phyloP scores from a whole-genome alignment of 1,139 yeast species.

The Lipomyces yarrowii region DNA sequence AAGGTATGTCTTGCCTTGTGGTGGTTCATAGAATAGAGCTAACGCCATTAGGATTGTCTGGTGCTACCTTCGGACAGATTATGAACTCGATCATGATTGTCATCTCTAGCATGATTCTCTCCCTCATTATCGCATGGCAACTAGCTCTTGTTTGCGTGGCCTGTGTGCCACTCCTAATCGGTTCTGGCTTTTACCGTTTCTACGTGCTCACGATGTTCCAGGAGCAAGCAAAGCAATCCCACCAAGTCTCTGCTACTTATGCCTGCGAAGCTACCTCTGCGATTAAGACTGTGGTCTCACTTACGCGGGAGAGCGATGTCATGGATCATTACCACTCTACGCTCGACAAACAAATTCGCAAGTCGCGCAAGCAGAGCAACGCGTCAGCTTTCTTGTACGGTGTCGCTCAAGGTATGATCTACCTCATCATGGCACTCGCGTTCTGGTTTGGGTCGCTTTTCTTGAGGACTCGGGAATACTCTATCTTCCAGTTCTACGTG shows the following conservation, averaged over 20 bases:
- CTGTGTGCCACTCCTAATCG: slow-evolving; percentile 59
- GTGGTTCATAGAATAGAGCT: slow-evolving; percentile 38
- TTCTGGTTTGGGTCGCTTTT: slow-evolving; percentile 37
- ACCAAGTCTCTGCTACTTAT: slow-evolving; percentile 55
- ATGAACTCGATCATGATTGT: slow-evolving; percentile 46
- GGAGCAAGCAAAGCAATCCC: slow-evolving; percentile 48
- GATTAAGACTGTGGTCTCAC: slow-evolving; percentile 53
- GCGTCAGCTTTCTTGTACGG: slow-evolving; percentile 49
- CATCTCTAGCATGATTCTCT: slow-evolving; percentile 69
- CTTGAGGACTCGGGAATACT: slow-evolving; percentile 27
- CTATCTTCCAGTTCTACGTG: slow-evolving; percentile 46
- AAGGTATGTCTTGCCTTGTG: slow-evolving; percentile 41
- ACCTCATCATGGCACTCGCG: slow-evolving; percentile 35
- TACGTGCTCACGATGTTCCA: slow-evolving; percentile 74
- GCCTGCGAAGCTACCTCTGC: slow-evolving; percentile 52
- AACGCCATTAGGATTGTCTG: slow-evolving; percentile 49
- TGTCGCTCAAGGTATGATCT: slow-evolving; percentile 34
- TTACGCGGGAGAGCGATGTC: slow-evolving; percentile 58
- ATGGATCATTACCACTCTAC: slow-evolving; percentile 55
- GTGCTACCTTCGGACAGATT: slow-evolving; percentile 62
- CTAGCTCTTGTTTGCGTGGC: slow-evolving; percentile 60
- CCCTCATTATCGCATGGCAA: slow-evolving; percentile 69
- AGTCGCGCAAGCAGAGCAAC: slow-evolving; percentile 34
- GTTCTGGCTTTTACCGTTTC: slow-evolving; percentile 77
- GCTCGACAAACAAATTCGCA: slow-evolving; percentile 47